Base-by-base conservation (phyloP, 2,329 filamentous ascomycete genomes). In the Cordyceps farinosa region DNA sequence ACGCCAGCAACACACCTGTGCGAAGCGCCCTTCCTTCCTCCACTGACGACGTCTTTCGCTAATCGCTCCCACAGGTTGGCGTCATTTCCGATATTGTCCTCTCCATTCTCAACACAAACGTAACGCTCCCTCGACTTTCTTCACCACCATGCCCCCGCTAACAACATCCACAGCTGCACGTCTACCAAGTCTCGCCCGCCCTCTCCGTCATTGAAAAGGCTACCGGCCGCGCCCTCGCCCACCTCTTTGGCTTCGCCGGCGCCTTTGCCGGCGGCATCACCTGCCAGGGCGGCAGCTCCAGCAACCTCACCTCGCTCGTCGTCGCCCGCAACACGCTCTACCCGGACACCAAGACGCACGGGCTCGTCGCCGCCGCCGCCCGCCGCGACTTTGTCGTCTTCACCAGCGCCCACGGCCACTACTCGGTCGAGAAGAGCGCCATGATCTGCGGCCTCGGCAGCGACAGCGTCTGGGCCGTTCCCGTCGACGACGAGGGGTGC, bases 351-450 rank as follows among this genome's bases (percentile, higher is more conserved):
- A 97, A 96, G 75, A 79, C 78, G 22, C 0, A 74, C 83, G 1
- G 95, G 95, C 17, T 92, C 22, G 22, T 92, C 71, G 83, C 80
- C 1, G 92, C 92, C 71, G 83, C 92, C 71, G 83, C 80, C 1
- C 92, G 81, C 65, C 92, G 80, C 66, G 81, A 83, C 27, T 94
- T 97, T 70, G 89, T 92, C 27, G 78, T 97, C 61, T 97, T 98
- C 78, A 97, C 94, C 3, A 91, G 88, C 68, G 87, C 84, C 1
- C 92, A 98, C 74, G 93, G 94, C 0, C 95, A 98, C 80, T 99
- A 98, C 79, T 93, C 89, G 5, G 86, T 98, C 32, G 92, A 97
- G 71, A 98, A 98, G 78, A 93, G 92, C 3, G 93, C 93, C n/a
- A 89, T 94, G 72, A 90, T 94, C 72, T 89, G 90, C 69, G 95